Evolutionary conservation across 768 basidiomycete species (phyloP).

Genomic region (Vararia minispora): DNA sequence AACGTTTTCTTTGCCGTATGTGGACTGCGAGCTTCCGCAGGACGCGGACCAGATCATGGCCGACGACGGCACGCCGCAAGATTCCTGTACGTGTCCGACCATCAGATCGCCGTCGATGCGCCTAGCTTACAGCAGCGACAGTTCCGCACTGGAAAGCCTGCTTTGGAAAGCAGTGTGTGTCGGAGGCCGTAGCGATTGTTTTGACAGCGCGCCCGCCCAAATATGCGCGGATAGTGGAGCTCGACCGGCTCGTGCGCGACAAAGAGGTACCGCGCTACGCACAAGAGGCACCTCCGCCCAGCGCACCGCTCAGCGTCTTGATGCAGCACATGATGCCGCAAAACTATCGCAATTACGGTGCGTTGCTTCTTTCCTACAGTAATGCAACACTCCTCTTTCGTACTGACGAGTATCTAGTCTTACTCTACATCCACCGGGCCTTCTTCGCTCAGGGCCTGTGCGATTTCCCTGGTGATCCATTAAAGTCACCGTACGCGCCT

Average conservation of each 20-base stretch:
- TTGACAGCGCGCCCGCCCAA: conserved; percentile 53
- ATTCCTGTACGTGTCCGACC: conserved; percentile 39
- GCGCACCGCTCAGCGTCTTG: conserved; percentile 41
- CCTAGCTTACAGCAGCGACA: conserved; percentile 15
- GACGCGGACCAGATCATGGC: conserved; percentile 49
- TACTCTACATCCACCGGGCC: conserved; percentile 64
- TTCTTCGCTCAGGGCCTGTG: conserved; percentile 68
- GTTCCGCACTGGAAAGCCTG: conserved; percentile 64
- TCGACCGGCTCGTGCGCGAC: conserved; percentile 47
- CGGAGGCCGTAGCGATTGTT: conserved; percentile 58
- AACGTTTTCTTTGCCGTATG: conserved; percentile 57
- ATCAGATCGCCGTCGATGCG: background rate
- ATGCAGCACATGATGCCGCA: conserved; percentile 71
- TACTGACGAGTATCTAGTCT: conserved; percentile 26
- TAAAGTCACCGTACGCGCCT: conserved; percentile 22
- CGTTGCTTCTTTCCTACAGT: conserved; percentile 16
- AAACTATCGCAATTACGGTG: conserved; percentile 63
- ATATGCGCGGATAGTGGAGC: conserved; percentile 49
- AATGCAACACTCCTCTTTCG: background rate
- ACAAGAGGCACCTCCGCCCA: conserved; percentile 35
- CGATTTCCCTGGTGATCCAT: conserved; percentile 53
- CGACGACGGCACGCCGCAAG: conserved; percentile 44
- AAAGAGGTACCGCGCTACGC: conserved; percentile 59
- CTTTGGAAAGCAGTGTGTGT: conserved; percentile 54
- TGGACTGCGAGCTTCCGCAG: conserved; percentile 60